phyloP scores from a whole-genome alignment of 2,329 filamentous ascomycete species.

The Cyanodermella asteris region DNA sequence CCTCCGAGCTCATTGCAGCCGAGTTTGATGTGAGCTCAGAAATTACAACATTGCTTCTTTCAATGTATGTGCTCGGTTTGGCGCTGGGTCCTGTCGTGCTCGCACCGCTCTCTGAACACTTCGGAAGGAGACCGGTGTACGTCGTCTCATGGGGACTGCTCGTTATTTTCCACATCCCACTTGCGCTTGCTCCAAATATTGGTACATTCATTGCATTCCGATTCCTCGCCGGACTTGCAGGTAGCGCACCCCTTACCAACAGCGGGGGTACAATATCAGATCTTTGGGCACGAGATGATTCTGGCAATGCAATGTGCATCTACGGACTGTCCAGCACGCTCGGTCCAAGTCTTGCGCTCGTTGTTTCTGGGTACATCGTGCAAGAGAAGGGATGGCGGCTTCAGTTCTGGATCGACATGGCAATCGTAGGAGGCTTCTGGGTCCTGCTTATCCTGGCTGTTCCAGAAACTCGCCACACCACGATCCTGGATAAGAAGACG shows the following conservation, averaged over 20 bases:
- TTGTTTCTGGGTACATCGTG: constrained; percentile 16
- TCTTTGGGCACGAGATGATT: constrained; percentile 14
- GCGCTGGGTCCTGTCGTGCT: constrained; percentile 11
- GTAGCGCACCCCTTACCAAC: constrained; percentile 15
- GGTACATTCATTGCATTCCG: constrained; percentile 13
- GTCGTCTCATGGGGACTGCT: constrained; percentile 13
- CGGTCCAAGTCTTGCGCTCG: constrained; percentile 15
- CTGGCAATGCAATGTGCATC: constrained; percentile 15
- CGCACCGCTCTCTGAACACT: constrained; percentile 16
- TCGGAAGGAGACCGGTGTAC: constrained; percentile 16
- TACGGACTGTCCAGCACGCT: constrained; percentile 17
- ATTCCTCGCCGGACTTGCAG: constrained; percentile 12
- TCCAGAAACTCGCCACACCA: constrained; percentile 13
- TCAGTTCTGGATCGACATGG: constrained; percentile 11
- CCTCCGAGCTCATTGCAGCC: constrained; percentile 17
- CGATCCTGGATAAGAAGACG: constrained; percentile 11
- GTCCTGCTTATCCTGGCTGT: constrained; percentile 11
- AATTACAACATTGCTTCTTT: too few species aligned
- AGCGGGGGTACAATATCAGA: constrained; percentile 14
- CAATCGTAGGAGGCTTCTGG: constrained; percentile 9
- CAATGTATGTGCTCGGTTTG: constrained; percentile 12
- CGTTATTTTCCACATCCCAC: constrained; percentile 13
- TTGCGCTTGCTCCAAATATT: constrained; percentile 12
- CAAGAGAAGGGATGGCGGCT: constrained; percentile 8
- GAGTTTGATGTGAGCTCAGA: constrained; percentile 20